A percentile compares a stretch with the other conserved stretches of the same genome.
Conservation (phyloP, 768 basidiomycete species). For the Boletus sp. region DNA sequence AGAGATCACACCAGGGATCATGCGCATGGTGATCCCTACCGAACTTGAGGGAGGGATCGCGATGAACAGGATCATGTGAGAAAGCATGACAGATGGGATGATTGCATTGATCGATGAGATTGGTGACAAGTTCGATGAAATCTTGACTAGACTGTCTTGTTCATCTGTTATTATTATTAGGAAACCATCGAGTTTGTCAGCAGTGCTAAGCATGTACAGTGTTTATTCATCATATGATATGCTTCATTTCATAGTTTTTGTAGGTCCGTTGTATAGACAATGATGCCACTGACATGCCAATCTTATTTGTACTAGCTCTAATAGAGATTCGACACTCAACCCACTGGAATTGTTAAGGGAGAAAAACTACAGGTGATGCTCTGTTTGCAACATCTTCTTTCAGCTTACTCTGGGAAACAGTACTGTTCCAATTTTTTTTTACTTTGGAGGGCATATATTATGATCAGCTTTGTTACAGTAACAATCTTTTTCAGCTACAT, state of each 20-base stretch:
- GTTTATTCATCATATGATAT: neutral
- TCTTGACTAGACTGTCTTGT: neutral
- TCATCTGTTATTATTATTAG: neutral
- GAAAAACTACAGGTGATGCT: no score
- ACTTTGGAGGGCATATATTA: no score
- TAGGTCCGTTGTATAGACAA: neutral
- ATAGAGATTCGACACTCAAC: no score
- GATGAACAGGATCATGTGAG: slow-evolving; percentile 14
- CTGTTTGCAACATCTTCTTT: no score
- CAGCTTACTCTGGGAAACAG: no score
- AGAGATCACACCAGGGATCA: slow-evolving; percentile 27
- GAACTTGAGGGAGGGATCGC: slow-evolving; percentile 22
- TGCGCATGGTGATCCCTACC: slow-evolving; percentile 30
- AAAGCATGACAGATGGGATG: slow-evolving; percentile 19
- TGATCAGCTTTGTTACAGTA: no score
- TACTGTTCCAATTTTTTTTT: no score
- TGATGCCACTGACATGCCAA: no score
- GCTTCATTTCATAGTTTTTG: neutral
- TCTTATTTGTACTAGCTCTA: no score
- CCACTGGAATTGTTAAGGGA: no score
- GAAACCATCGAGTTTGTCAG: neutral
- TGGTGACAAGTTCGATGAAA: neutral
- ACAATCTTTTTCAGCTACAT: no score
- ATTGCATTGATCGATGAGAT: slow-evolving; percentile 7
- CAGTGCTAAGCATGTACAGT: neutral